Evolutionary conservation across 176 grass and related monocot genomes (phyloP), one percentile per base, ranked within the genome.

Genomic region (Areca catechu): DNA sequence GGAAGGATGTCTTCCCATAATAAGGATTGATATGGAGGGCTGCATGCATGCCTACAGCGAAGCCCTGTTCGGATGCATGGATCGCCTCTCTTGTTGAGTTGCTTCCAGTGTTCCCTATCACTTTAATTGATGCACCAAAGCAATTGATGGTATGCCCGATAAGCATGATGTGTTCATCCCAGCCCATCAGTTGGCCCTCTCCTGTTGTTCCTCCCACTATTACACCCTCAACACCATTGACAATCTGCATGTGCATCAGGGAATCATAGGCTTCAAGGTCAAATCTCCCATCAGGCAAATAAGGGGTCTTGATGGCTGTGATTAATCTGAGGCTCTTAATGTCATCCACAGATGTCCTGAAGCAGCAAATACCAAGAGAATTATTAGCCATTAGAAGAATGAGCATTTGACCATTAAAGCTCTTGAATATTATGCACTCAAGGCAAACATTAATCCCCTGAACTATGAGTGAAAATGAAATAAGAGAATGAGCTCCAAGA

Each of bases 141-240:
- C 93, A 98, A 75, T 92, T 92, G 49, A 98, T 87, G 2, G 93
- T 89, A 57, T 98, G 93, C 15, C 78, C 93, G n/a, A 92, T 98
- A 30, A 98, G 83, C 87, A 98, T 98, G 58, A 92, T 85, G 62
- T 98, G 93, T 62, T 98, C 93, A 50, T 98, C 93, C 93, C 93
- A 98, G 66, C 86, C 85, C 93, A 98, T 98, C 48, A 98, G 83
- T 23, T 98, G 93, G 16, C 93, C 93, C 63, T 98, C 93, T 61
- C 87, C 83, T 34, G 87, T 85, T 60, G 87, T 98, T 57, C 84
- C 93, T 61, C 93, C 87, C 58, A 98, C 93, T 54, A 92, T 88
- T 15, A 98, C 87, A 63, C 77, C 93, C 79, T 92, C 83, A 27
- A 66, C 81, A 51, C 93, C 87, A 56, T 77, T 78, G 0, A 82